Base-by-base conservation (phyloP, 1,139 yeast species). In the Magnusiomyces suaveolens region DNA sequence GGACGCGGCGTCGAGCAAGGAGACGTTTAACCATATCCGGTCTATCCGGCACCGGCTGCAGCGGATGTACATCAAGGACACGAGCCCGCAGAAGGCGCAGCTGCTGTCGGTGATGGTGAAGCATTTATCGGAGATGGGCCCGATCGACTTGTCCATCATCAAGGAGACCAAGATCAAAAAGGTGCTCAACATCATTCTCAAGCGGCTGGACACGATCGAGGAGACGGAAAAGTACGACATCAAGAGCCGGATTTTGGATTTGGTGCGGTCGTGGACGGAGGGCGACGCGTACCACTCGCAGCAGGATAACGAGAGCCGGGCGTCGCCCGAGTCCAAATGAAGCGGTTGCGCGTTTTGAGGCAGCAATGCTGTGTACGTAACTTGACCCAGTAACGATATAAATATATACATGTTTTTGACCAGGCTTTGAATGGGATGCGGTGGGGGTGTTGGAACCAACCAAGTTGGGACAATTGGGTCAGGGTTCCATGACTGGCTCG, bases 151-250 rank as follows among this genome's bases (percentile, higher is more conserved):
- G 29, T 61, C 69, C 10, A 63, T 71, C 41, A 67, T 70, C 43
- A 65, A 72, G 20, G 59, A 62, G 48, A 65, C 72, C 29, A 71
- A 70, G 61, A 65, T 71, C 52, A 64, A 65, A 58, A 65, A 69
- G 53, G 74, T 70, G 14, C 60, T 71, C 39, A 60, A 61, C 52
- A 63, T 64, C 2, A 66, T 69, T 41, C 52, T 65, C 20, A 61
- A 62, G 50, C 56, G 62, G 26, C 60, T 57, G 1, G 51, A 52
- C 4, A 60, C 67, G 10, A 69, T 70, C 3, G 56, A 54, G 26
- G 71, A 66, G n/a, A 58, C 4, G 6, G 43, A 57, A 12, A 54
- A 60, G 53, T 63, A 52, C 55, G 58, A 57, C 23, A 69, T 63
- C 61, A 59, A 55, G 50, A 59, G 48, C 14, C 62, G 70, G 12